Conservation (phyloP, 2,329 filamentous ascomycete genomes). For the Truncatella angustata region DNA sequence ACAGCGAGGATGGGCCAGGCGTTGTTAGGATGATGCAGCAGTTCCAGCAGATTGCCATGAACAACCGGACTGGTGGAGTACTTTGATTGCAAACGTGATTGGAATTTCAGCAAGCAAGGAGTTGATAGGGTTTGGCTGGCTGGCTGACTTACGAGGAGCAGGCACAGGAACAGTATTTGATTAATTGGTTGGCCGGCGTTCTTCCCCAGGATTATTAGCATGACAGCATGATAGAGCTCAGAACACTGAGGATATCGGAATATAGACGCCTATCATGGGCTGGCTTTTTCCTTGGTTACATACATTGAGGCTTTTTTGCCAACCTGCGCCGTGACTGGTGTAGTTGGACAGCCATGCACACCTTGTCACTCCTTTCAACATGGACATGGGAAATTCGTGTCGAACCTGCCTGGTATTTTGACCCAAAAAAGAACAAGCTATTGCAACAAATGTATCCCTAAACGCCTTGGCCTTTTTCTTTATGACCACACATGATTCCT, state of each 20-base stretch:
- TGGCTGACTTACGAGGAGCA: too few relatives aligned
- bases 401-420: conserved; percentile 5
- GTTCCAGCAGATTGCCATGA: conserved; percentile 55
- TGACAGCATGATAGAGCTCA: neutral
- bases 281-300: too few relatives aligned
- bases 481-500: conserved; percentile 13
- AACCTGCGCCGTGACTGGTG: too few relatives aligned
- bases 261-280: too few relatives aligned
- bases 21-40: conserved; percentile 59
- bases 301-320: too few relatives aligned
- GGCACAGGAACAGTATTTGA: too few relatives aligned
- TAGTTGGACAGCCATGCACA: too few relatives aligned
- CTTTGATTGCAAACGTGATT: conserved; percentile 16
- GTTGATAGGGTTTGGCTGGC: neutral
- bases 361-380: neutral
- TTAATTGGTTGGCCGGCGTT: too few relatives aligned
- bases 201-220: too few relatives aligned
- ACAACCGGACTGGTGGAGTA: conserved; percentile 41
- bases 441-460: conserved; percentile 9
- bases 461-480: conserved; percentile 12
- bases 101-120: neutral
- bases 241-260: neutral
- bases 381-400: neutral
- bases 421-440: conserved; percentile 1
- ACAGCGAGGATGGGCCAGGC: conserved; percentile 49